A percentile compares a stretch with the other conserved stretches of the same genome.
phyloP scores from a whole-genome alignment of 176 grass and related monocot genomes.

The Eragrostis curvula region DNA sequence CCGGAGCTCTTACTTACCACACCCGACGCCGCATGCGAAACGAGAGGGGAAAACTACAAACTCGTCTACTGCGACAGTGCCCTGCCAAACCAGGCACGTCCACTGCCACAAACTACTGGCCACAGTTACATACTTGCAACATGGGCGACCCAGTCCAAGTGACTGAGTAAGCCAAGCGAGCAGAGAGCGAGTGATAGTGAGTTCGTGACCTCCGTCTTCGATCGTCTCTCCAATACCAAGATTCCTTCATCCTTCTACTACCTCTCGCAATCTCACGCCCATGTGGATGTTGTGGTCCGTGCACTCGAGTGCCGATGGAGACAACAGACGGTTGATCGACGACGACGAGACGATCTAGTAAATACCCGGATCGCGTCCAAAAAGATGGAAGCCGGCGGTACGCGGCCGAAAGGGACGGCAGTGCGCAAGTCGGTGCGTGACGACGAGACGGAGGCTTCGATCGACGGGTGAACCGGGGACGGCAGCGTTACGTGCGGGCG shows the following conservation, averaged over 20 bases:
- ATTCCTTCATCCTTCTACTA: neutral
- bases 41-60: neutral
- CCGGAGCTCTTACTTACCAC: neutral
- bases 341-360: neutral
- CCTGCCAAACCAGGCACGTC: constrained; percentile 6
- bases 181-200: neutral
- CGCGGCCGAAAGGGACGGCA: constrained; percentile 13
- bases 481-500: neutral
- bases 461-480: neutral
- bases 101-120: neutral
- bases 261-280: neutral
- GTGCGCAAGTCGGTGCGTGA: neutral
- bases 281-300: neutral
- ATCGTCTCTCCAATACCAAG: neutral
- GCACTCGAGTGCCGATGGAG: neutral
- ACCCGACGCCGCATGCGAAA: neutral
- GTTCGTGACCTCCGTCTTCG: neutral
- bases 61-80: neutral
- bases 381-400: constrained; percentile 16
- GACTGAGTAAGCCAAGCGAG: neutral
- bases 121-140: too few relatives aligned
- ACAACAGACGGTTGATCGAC: neutral
- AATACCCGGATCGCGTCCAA: neutral
- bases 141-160: neutral
- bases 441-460: neutral